Base-by-base conservation (phyloP, 2,329 filamentous ascomycete genomes). In the Periglandula ipomoeae region DNA sequence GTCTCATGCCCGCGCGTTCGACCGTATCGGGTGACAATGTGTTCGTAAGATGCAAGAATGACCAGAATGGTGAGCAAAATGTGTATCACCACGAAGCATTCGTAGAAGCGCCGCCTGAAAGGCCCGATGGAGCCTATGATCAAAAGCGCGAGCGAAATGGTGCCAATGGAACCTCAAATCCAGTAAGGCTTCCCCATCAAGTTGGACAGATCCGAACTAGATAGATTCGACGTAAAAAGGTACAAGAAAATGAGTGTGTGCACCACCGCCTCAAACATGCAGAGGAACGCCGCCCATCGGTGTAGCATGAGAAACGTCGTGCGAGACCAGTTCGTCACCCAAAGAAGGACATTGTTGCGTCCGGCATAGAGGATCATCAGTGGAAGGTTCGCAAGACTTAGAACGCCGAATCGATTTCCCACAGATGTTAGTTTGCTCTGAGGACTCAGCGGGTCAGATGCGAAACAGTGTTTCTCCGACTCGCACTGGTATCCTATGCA, bases 241-340 rank as follows among this genome's bases (percentile, higher is more conserved):
- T 63, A 64, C 32, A 62, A 48, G 2, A 66, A 58, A 50, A 67
- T 56, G 5, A 61, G 39, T 2, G 64, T 66, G 51, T 69, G 66
- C 3, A 68, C 19, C 1, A 89, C 83, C 7, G 87, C 89, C 70
- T 90, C 87, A 71, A 87, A 89, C 53, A 91, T 85, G 60, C 86
- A 86, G 35, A 82, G 82, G 72, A 81, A 91, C 0, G 59, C 65
- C 11, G 67, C 54, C 61, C 65, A 67, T 26, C 67, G 61, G 50
- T 69, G 67, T 0, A 69, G 56, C 1, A 68, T 54, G 1, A 69
- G 55, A 35, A 60, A 69, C 0, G 67, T 69, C 17, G 58, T 52
- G 50, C 66, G 56, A 43, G 60, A 63, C 66, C 66, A 68, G 52
- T 63, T 59, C 2, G 66, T 67, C 13, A 69, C 1, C 44, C 58